These are phyloP conservation scores for Mycena latifolia DNA, from an alignment of 768 basidiomycete species.

Conservation along the genomic window DNA sequence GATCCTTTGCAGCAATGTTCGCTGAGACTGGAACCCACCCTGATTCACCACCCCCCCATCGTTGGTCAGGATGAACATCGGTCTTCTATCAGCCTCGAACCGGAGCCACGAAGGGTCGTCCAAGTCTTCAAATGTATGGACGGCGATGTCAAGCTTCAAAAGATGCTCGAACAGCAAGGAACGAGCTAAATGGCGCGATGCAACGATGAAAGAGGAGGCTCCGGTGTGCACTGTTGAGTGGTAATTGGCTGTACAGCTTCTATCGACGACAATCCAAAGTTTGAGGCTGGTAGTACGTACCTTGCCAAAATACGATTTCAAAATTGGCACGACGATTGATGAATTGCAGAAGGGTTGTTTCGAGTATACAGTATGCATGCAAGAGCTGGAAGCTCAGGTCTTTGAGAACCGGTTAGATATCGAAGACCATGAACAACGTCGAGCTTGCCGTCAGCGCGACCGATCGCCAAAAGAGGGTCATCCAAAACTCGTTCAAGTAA, in stretches of 20 bases:
- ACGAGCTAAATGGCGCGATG: constrained; percentile 67
- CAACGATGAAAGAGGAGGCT: constrained; percentile 45
- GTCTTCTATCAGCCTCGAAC: constrained; percentile 59
- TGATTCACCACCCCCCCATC: constrained; percentile 57
- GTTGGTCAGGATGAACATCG: constrained; percentile 75
- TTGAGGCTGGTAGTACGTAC: constrained; percentile 44
- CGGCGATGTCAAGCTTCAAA: constrained; percentile 50
- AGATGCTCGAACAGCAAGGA: constrained; percentile 65
- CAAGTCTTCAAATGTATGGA: constrained; percentile 60
- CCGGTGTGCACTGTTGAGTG: constrained; percentile 58
- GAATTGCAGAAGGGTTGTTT: constrained; percentile 64
- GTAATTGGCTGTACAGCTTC: constrained; percentile 51
- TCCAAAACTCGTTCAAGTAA: constrained; percentile 69
- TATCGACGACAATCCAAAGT: neutral
- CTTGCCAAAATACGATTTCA: constrained; percentile 74
- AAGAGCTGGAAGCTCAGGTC: constrained; percentile 72
- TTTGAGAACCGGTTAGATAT: constrained; percentile 37
- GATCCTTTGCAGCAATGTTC: constrained; percentile 59
- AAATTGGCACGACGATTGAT: constrained; percentile 64
- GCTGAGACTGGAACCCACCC: constrained; percentile 31
- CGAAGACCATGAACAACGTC: neutral
- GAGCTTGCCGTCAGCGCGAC: constrained; percentile 56
- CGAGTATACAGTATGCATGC: constrained; percentile 69
- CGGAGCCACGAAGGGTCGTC: constrained; percentile 62
- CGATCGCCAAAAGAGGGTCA: constrained; percentile 72